Percentiles rank a stretch among this genome's conserved stretches.
Evolutionary conservation across 257 asterid species (phyloP).

Genomic region (Dorcoceras hygrometricum): DNA sequence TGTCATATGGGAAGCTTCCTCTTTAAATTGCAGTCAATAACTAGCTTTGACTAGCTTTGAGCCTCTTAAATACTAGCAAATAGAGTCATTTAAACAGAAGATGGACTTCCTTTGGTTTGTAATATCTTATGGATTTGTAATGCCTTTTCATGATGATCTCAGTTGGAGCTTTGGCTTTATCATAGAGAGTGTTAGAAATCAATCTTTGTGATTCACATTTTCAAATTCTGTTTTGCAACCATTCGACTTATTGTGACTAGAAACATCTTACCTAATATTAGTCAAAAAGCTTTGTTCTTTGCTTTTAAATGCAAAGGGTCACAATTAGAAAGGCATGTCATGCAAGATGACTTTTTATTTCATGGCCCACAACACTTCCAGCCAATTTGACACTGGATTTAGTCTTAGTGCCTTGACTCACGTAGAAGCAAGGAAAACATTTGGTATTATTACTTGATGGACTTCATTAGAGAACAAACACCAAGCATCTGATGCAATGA

Average conservation of each 20-base stretch:
- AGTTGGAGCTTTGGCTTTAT: not conserved
- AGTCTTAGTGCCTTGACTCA: not conserved
- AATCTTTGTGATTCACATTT: too few relatives aligned
- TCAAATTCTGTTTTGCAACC: not conserved
- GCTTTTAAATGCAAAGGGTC: not conserved
- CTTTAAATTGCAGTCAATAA: not conserved
- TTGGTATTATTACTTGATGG: not conserved
- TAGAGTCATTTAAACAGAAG: not conserved
- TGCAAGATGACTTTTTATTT: too few relatives aligned
- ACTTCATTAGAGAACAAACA: not conserved
- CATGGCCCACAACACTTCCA: not conserved
- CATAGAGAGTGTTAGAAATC: not conserved
- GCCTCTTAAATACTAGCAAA: not conserved
- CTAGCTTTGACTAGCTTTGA: too few relatives aligned
- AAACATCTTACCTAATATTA: not conserved
- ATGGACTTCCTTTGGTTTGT: not conserved
- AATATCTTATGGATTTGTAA: not conserved
- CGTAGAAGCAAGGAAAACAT: not conserved
- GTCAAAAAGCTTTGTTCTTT: too few relatives aligned
- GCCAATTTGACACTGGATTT: not conserved
- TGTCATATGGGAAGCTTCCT: not conserved
- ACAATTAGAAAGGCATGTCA: not conserved
- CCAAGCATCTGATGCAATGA: not conserved
- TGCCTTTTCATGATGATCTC: not conserved
- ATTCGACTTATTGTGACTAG: not conserved